These are phyloP conservation scores for Ammopiptanthus mongolicus DNA, from an alignment of 306 rosid genomes.

Conservation along the genomic window DNA sequence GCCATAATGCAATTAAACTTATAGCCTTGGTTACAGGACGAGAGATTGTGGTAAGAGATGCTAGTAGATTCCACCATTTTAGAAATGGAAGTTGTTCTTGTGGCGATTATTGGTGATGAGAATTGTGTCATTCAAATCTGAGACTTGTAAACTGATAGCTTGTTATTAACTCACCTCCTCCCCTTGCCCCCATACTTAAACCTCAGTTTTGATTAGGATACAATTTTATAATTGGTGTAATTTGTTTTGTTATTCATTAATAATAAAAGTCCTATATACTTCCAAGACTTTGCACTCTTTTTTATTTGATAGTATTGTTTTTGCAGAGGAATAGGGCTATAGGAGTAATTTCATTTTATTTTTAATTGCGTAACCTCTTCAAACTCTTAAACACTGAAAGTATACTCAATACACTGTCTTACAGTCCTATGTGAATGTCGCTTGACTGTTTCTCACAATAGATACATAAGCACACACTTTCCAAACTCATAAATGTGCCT, in stretches of 20 bases:
- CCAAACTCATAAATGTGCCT: not conserved
- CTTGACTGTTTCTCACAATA: not conserved
- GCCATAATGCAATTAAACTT: conserved; percentile 74
- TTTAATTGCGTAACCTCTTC: not conserved
- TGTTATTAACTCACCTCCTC: not conserved
- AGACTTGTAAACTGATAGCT: not conserved
- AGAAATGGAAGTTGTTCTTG: conserved; percentile 81
- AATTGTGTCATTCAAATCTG: conserved; percentile 2
- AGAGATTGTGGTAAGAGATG: conserved; percentile 73
- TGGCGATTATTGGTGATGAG: conserved; percentile 78
- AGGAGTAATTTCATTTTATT: not conserved
- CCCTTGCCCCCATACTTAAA: not conserved
- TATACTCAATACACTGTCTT: not conserved
- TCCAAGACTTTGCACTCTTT: conserved; percentile 1
- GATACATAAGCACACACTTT: not conserved
- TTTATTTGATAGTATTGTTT: not conserved
- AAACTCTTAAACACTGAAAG: not conserved
- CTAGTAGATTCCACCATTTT: conserved; percentile 87
- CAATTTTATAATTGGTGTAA: not conserved
- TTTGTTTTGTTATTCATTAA: not conserved
- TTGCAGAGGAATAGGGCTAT: not conserved
- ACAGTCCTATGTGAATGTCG: not conserved
- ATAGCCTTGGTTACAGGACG: conserved; percentile 62
- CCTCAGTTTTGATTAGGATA: conserved; percentile 7
- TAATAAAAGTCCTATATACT: not conserved